A percentile compares a stretch with the other conserved stretches of the same genome.
Conservation (phyloP, 139 green algal genomes). For the Closterium sp. region DNA sequence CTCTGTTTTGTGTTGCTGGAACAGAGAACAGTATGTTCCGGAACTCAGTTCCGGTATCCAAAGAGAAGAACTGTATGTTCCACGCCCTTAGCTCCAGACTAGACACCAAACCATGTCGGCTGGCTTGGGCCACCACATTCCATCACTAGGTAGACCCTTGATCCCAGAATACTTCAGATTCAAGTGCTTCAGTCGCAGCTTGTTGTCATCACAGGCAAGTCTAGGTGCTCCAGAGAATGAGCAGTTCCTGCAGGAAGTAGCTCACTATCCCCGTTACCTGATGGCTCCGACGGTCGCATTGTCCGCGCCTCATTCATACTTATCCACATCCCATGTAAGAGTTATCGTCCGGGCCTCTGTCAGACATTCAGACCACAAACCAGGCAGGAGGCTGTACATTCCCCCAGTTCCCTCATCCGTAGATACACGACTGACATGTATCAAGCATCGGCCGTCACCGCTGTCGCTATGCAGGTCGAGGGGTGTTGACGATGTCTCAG, state of each 20-base stretch:
- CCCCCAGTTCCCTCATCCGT: background rate
- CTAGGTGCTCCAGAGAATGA: background rate
- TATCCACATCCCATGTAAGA: background rate
- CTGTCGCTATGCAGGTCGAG: background rate
- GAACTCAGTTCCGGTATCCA: no score
- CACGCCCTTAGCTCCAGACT: background rate
- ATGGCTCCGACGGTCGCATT: background rate
- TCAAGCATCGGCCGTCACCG: background rate
- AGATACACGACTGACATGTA: background rate
- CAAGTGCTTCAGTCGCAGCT: background rate
- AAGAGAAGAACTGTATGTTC: background rate
- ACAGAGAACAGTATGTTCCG: no score
- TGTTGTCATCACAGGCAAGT: background rate
- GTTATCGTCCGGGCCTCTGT: background rate
- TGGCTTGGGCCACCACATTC: no score
- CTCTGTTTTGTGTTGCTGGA: no score
- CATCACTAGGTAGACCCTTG: no score
- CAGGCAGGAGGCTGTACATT: background rate
- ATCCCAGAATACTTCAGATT: no score
- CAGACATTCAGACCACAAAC: background rate
- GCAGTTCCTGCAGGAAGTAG: background rate
- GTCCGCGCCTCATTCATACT: background rate
- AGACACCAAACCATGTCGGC: background rate
- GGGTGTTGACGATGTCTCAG: background rate
- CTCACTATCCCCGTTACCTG: background rate